Base-by-base conservation (phyloP, 306 rosid species). In the Styphnolobium japonicum region DNA sequence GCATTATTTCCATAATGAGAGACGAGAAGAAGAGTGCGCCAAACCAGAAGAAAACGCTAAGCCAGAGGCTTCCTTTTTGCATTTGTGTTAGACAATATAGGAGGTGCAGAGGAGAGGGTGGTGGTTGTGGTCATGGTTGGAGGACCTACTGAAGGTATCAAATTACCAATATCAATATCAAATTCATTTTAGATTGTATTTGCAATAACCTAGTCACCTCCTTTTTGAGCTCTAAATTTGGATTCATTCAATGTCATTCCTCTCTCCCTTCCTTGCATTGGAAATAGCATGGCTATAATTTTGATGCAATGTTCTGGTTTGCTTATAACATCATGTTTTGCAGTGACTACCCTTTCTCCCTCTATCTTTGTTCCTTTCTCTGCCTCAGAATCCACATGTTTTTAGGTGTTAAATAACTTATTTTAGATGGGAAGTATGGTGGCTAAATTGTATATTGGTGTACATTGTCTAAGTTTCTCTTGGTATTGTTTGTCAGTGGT, bases 111-210 rank as follows among this genome's bases (percentile, higher is more conserved):
- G 40, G 94, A 91, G 78, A 90, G 84, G 56, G 96, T 87, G 12
- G 97, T 95, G 5, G 97, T 97, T 75, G 98, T 95, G 76, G 91
- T 95, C 79, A 95, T 95, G 99, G 99, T 95, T 45, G 98, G 98
- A 45, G 99, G 99, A 23, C 99, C 99, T 15, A 95, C 97, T 18
- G 93, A 95, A 91, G 99, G 98, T 92, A 82, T 40, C 52, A 15
- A 40, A 27, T 10, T 45, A 45, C 71, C 57, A 19, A 58, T 34
- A n/a, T n/a, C n/a, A n/a, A n/a, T n/a, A n/a, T n/a, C n/a, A n/a
- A 40, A 23, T 56, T 39, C 39, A 8, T 37, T 14, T 21, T 4
- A n/a, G n/a, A n/a, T n/a, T n/a, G n/a, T n/a, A n/a, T n/a, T n/a
- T n/a, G n/a, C n/a, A n/a, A n/a, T n/a, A n/a, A n/a, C n/a, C n/a